phyloP scores from a whole-genome alignment of 1,284 basidiomycete species.

The Lignosus rhinocerotis region DNA sequence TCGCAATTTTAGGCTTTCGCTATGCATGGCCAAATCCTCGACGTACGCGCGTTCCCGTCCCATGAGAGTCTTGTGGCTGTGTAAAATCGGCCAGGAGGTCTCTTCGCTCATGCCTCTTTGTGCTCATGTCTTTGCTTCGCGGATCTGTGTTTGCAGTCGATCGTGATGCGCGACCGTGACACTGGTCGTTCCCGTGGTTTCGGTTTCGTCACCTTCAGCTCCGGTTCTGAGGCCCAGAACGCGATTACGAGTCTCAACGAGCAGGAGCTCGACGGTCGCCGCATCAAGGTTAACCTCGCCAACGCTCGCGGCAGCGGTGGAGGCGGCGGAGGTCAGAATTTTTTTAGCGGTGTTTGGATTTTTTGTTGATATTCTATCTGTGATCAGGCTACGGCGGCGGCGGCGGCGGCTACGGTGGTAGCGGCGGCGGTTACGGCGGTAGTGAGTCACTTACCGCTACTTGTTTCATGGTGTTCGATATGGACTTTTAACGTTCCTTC shows the following conservation, averaged over 20 bases:
- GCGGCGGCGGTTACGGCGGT: slow-evolving; percentile 26
- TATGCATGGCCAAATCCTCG: slow-evolving; percentile 66
- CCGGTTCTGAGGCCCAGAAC: slow-evolving; percentile 66
- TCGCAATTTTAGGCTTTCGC: slow-evolving; percentile 64
- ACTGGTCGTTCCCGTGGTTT: slow-evolving; percentile 96
- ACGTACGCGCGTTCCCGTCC: slow-evolving; percentile 67
- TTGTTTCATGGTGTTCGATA: background rate
- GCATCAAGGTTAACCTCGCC: slow-evolving; percentile 93
- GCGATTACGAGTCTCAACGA: slow-evolving; percentile 87
- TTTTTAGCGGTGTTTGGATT: background rate
- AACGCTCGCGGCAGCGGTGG: slow-evolving; percentile 74
- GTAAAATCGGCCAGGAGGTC: slow-evolving; percentile 11
- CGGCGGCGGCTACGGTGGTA: slow-evolving; percentile 38
- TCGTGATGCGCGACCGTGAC: slow-evolving; percentile 98
- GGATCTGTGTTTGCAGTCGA: slow-evolving; percentile 57
- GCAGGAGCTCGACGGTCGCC: slow-evolving; percentile 90
- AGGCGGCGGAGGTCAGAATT: slow-evolving; percentile 27
- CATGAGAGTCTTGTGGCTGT: slow-evolving; percentile 21
- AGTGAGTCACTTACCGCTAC: background rate
- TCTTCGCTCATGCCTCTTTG: slow-evolving; percentile 4
- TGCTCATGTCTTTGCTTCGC: slow-evolving; percentile 21
- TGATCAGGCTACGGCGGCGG: slow-evolving; percentile 32
- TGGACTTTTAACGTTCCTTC: background rate
- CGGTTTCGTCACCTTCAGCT: slow-evolving; percentile 87
- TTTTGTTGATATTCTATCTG: slow-evolving; percentile 1